Percentiles rank a stretch among this genome's conserved stretches.
phyloP scores from a whole-genome alignment of 108 stramenopile species.

The Cyclostephanos invisitatus region DNA sequence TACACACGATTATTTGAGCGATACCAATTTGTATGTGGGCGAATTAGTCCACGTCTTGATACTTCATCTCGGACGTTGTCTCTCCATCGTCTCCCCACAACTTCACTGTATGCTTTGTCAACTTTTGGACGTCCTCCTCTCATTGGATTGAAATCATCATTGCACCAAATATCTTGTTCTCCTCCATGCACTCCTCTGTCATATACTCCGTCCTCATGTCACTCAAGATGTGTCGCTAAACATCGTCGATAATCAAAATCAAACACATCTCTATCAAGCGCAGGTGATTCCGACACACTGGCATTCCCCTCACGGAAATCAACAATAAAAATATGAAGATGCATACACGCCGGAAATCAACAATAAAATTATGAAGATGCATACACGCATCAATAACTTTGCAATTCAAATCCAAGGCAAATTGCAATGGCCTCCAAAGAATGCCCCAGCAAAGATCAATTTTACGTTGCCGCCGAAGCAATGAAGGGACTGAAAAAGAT shows the following conservation, averaged over 20 bases:
- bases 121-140: neutral
- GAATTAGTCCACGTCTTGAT: neutral
- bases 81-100: neutral
- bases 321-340: constrained; percentile 25
- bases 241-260: constrained; percentile 2
- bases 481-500: no score
- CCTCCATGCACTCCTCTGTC: constrained; percentile 4
- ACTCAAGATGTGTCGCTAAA: neutral
- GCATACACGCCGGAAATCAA: no score
- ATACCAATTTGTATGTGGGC: neutral
- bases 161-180: neutral
- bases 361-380: no score
- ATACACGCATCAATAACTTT: constrained; percentile 29
- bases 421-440: constrained; percentile 26
- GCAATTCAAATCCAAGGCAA: constrained; percentile 9
- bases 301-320: constrained; percentile 13
- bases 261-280: constrained; percentile 1
- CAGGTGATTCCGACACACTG: neutral
- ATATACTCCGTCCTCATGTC: no score
- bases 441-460: constrained; percentile 42
- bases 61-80: neutral
- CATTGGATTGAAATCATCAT: neutral
- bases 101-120: neutral
- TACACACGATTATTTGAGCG: constrained; percentile 1
- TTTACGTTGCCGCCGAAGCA: no score